These are phyloP conservation scores for Mortierella sp. DNA, from an alignment of 371 early-diverging fungal genomes.

Conservation along the genomic window DNA sequence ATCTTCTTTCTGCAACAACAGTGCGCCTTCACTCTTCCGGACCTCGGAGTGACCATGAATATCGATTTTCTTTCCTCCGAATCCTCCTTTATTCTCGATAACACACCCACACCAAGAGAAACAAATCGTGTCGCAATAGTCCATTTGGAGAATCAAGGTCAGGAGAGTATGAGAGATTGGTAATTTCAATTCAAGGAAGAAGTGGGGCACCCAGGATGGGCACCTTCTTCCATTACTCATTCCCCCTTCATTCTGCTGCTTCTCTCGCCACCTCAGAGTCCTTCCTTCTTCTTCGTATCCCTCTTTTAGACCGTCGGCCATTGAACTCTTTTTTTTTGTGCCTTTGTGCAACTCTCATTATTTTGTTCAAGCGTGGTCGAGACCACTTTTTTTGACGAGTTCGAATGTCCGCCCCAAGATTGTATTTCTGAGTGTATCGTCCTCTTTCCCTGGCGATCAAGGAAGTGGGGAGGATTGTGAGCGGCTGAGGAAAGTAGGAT, in stretches of 20 bases:
- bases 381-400: neutral
- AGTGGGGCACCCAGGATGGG: neutral
- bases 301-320: slow-evolving; percentile 10
- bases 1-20: neutral
- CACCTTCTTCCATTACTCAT: neutral
- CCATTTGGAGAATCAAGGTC: neutral
- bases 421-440: no score
- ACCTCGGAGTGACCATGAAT: neutral
- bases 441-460: slow-evolving; percentile 1
- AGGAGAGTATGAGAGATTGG: neutral
- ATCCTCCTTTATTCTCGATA: neutral
- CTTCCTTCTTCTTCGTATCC: neutral
- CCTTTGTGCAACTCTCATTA: slow-evolving; percentile 1
- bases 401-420: neutral
- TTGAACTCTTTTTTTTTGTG: slow-evolving; percentile 1
- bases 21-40: neutral
- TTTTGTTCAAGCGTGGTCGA: neutral
- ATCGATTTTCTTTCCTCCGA: neutral
- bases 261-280: neutral
- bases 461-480: neutral
- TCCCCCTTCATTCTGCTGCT: neutral
- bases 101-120: neutral
- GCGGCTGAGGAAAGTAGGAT: neutral
- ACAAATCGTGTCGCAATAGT: neutral
- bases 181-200: neutral